Conservation (phyloP, 352 stramenopile species). For the Phytophthora tentaculata region DNA sequence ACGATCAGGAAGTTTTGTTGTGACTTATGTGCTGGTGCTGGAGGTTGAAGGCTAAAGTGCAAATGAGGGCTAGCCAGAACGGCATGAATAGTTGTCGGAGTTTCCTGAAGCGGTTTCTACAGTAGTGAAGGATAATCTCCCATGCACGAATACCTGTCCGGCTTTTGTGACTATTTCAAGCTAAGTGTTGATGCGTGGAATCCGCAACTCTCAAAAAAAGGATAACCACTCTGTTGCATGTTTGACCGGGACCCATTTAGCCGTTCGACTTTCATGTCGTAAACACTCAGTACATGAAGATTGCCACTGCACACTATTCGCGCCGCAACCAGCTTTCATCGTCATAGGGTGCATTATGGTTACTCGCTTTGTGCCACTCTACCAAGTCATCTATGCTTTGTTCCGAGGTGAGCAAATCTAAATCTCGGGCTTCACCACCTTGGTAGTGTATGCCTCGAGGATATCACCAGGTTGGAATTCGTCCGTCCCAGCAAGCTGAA, state of each 20-base stretch:
- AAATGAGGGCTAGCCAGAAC: constrained; percentile 11
- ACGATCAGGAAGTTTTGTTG: not conserved
- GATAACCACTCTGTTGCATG: too few species aligned
- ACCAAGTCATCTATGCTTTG: constrained; percentile 24
- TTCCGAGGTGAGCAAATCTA: constrained; percentile 32
- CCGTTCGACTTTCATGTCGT: not conserved
- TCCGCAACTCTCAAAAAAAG: not conserved
- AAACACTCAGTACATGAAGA: constrained; percentile 6
- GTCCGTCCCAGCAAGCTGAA: constrained; percentile 93
- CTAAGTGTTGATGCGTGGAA: not conserved
- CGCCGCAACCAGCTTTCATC: constrained; percentile 3
- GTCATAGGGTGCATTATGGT: constrained; percentile 30
- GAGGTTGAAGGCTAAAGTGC: constrained; percentile 13
- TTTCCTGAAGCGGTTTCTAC: constrained; percentile 22
- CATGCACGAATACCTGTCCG: not conserved
- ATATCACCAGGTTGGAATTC: constrained; percentile 95
- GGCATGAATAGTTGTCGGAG: not conserved
- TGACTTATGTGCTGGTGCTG: not conserved
- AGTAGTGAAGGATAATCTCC: not conserved
- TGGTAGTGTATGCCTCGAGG: constrained; percentile 91
- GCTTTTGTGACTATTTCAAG: constrained; percentile 4
- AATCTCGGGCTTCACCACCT: constrained; percentile 71
- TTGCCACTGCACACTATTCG: constrained; percentile 3
- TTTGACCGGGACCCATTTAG: too few species aligned
- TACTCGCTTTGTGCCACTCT: constrained; percentile 17